A percentile compares a stretch with the other conserved stretches of the same genome.
Conservation (phyloP, 2,329 filamentous ascomycete genomes). For the Lecanicillium sp. region DNA sequence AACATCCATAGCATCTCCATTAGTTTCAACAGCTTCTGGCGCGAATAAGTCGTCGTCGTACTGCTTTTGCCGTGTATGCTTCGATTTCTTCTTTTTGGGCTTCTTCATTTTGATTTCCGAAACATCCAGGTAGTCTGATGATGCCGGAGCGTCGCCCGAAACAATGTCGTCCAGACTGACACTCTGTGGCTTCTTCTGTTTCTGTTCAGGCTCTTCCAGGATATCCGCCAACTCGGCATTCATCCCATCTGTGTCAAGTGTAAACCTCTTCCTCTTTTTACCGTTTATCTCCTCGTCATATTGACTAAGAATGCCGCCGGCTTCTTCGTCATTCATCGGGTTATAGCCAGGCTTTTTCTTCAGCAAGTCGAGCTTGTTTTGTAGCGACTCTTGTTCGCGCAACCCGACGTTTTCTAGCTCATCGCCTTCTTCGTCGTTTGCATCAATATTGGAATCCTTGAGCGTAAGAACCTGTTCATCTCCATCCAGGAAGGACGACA, state of each 20-base stretch:
- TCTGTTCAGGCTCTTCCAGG: constrained; percentile 41
- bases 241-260: constrained; percentile 69
- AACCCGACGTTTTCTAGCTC: constrained; percentile 66
- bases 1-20: constrained; percentile 62
- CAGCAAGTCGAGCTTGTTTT: constrained; percentile 74
- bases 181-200: constrained; percentile 54
- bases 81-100: constrained; percentile 83
- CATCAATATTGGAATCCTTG: constrained; percentile 76
- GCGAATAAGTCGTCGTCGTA: constrained; percentile 54
- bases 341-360: constrained; percentile 88
- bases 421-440: constrained; percentile 75
- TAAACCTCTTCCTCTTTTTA: constrained; percentile 84
- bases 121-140: constrained; percentile 82
- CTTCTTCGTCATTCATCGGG: constrained; percentile 61
- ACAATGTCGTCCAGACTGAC: constrained; percentile 75
- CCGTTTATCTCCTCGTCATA: constrained; percentile 94
- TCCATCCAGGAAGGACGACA: constrained; percentile 70
- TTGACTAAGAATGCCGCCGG: constrained; percentile 68
- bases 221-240: constrained; percentile 55
- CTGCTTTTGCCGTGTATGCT: constrained; percentile 62
- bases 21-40: constrained; percentile 24
- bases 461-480: constrained; percentile 87
- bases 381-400: constrained; percentile 61
- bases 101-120: constrained; percentile 91
- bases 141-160: constrained; percentile 29